Base-by-base conservation (phyloP, 495 filamentous ascomycete species). In the Aspergillus steynii region DNA sequence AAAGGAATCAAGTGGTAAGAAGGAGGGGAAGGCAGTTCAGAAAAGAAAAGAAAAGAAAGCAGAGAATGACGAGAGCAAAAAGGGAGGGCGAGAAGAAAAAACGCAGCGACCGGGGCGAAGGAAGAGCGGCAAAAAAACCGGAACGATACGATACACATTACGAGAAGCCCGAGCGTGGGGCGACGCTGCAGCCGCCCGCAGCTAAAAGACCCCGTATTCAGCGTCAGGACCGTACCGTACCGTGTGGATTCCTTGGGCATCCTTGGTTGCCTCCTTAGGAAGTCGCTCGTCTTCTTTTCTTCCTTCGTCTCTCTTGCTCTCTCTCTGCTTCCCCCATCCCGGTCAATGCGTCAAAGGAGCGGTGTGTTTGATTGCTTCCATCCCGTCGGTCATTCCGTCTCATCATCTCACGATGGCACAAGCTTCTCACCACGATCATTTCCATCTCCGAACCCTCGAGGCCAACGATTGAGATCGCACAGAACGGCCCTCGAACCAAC, bases 1-100 rank as follows among this genome's bases (percentile, higher is more conserved):
- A 60, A 60, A 56, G 53, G 60, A 62, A 54, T 48, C 37, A 55
- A 29, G 50, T 34, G 54, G 50, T 42, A 50, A 56, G 31, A 61
- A 50, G 61, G 62, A 56, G 61, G 61, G 61, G 48, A 57, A 20
- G 29, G 47, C 14, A 45, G 26, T 4, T 26, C 5, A 9, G 2
- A 28, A 32, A 31, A 9, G n/a, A 12, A 32, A 27, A n/a, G 53
- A 27, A 8, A 8, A 1, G 2, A 14, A 8, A 5, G 10, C 15
- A 45, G 27, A 42, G 37, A 42, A 42, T 42, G 37, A 42, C 8
- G 37, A 10, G 8, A 37, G 34, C 5, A 8, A 37, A 37, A 37
- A 37, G 34, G 34, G 34, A 37, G 34, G 8, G 6, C 2, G 9
- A 12, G 34, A 37, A 10, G 10, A 37, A 34, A 34, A 34, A 34